Evolutionary conservation across 2,329 filamentous ascomycete genomes (phyloP), one percentile per base, ranked within the genome.

Genomic region (Pyrenophora seminiperda): DNA sequence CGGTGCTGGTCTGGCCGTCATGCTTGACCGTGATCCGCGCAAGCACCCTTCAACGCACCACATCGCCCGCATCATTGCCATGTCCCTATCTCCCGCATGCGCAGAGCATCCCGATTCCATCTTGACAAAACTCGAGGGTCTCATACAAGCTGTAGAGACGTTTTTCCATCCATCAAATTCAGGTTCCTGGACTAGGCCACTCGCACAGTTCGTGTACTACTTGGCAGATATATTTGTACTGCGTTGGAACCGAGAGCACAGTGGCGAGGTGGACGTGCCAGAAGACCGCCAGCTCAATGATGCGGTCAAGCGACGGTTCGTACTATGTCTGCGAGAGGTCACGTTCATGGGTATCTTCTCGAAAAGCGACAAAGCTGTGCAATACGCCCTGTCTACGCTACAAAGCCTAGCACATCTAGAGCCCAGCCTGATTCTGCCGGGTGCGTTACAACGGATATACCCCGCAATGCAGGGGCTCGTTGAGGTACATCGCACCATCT

Each of bases 81-180:
- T 93, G 84, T 97, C 92, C 0, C 73, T 99, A 31, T 97, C 94
- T 1, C 93, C 94, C 1, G 79, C 86, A 37, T 94, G 90, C 65
- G 76, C 95, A 40, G 84, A 89, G 33, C 80, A 84, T n/a, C 81
- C 87, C 22, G 87, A 87, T 47, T 97, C 92, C 1, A 84, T 96
- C 34, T 75, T 99, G 63, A 84, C 88, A 27, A 90, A 89, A 58
- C 81, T 99, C 4, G 93, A 99, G 72, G 93, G 90, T 0, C 79
- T 99, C 43, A 89, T 99, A 61, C 89, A 97, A 72, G 94, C 92
- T 2, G 88, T 97, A 38, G 94, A 99, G 73, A 99, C 94, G 0
- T 99, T 99, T 74, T 99, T 97, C 79, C 94, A 99, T 66, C 94
- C 94, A 2, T 99, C 94, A 2, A 99, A 99, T 72, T 90, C 93